Evolutionary conservation across 306 rosid species (phyloP).

Genomic region (Inga laurina): DNA sequence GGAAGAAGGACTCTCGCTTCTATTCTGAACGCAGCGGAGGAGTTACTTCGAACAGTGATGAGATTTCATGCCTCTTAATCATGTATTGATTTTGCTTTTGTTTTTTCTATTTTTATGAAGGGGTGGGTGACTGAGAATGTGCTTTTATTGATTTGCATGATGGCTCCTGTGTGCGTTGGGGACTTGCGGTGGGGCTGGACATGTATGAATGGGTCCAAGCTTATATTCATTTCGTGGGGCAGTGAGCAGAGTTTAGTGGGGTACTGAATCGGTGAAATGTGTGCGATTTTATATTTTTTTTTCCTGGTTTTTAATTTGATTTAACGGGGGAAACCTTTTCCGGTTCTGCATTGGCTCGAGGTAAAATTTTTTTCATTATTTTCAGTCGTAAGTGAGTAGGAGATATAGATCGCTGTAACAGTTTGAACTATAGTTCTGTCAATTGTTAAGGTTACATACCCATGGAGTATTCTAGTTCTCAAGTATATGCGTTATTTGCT

Average conservation of each 20-base stretch:
- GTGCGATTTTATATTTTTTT: not conserved
- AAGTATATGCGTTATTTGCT: constrained; percentile 2
- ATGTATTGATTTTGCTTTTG: constrained; percentile 20
- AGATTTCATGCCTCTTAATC: constrained; percentile 22
- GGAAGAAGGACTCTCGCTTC: not conserved
- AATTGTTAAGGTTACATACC: constrained; percentile 3
- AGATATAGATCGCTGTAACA: not conserved
- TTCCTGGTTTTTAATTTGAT: not conserved
- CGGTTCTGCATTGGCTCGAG: constrained; percentile 10
- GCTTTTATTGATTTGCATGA: constrained; percentile 24
- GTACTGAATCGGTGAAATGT: not conserved
- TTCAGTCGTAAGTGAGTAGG: not conserved
- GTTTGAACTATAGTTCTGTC: constrained; percentile 3
- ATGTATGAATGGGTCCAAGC: constrained; percentile 1
- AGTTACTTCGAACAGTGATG: constrained; percentile 5
- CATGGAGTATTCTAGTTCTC: not conserved
- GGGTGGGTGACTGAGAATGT: constrained; percentile 20
- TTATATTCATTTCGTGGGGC: constrained; percentile 24
- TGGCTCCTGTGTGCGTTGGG: not conserved
- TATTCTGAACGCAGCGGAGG: not conserved
- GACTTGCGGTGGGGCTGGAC: constrained; percentile 26
- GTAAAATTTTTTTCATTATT: not conserved
- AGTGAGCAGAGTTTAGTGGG: constrained; percentile 2
- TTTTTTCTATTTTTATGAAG: not conserved
- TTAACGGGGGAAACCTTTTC: not conserved